Conservation (phyloP, 2,329 filamentous ascomycete genomes). For the Fusarium coicis region DNA sequence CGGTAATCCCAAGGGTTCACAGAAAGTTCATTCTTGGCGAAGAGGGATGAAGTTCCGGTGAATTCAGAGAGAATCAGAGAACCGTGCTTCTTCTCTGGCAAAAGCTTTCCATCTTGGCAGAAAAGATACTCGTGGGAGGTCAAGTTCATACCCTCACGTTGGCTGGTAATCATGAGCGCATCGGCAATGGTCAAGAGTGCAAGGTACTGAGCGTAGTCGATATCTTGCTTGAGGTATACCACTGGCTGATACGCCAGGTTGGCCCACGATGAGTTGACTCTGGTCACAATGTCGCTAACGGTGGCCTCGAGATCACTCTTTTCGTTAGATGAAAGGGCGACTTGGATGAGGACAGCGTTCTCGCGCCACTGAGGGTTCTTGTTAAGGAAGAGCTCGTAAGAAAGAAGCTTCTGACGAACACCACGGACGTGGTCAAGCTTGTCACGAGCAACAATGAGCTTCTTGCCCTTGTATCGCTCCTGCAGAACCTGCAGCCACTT, state of each 20-base stretch:
- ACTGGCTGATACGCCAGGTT: conserved; percentile 92
- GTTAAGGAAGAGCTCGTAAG: conserved; percentile 93
- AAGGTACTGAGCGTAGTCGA: conserved; percentile 92
- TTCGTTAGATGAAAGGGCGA: conserved; percentile 90
- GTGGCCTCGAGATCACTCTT: conserved; percentile 88
- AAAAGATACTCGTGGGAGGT: conserved; percentile 94
- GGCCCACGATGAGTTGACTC: conserved; percentile 91
- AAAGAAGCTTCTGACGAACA: conserved; percentile 90
- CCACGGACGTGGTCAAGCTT: conserved; percentile 94
- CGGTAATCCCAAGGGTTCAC: conserved; percentile 97
- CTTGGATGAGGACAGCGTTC: conserved; percentile 90
- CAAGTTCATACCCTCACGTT: conserved; percentile 97
- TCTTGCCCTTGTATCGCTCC: conserved; percentile 87
- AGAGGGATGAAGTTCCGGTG: conserved; percentile 89
- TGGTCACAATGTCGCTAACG: conserved; percentile 92
- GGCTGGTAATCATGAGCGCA: conserved; percentile 91
- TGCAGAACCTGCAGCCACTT: conserved; percentile 84
- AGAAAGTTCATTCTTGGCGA: conserved; percentile 81
- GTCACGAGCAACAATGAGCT: conserved; percentile 90
- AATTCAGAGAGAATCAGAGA: conserved; percentile 95
- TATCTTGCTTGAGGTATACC: conserved; percentile 94
- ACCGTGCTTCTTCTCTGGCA: conserved; percentile 80
- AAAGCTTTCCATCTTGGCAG: conserved; percentile 84
- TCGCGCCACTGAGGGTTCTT: conserved; percentile 91
- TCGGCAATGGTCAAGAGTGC: conserved; percentile 90